Base-by-base conservation (phyloP, 2,329 filamentous ascomycete genomes). In the Fusarium proliferatum region DNA sequence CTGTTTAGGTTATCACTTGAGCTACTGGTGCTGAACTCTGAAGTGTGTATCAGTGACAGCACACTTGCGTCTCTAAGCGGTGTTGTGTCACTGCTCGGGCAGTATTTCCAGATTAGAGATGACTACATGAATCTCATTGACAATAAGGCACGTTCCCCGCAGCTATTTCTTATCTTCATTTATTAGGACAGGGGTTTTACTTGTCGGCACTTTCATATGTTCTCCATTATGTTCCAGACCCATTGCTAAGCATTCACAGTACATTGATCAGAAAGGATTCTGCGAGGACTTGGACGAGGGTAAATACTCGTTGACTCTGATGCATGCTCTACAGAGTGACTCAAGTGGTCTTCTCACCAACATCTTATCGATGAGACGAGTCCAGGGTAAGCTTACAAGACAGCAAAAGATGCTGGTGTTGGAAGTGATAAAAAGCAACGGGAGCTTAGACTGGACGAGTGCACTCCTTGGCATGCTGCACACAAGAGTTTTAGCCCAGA, bases 281-380 rank as follows among this genome's bases (percentile, higher is more conserved):
- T 67, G 60, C 1, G 64, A 67, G 7, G 64, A 67, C 2, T 9
- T 67, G 0, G 64, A 67, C 4, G 64, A 67, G 36, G 64, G 64
- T 0, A 67, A 67, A 15, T 67, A 58, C 21, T 67, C 64, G 0
- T 17, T 49, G 21, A 33, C 46, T 30, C 30, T 49, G 15, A 33
- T 49, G 15, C 46, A 49, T 33, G 46, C 46, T n/a, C 46, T 49
- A 1, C 46, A 23, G 5, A 33, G 28, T 8, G 46, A 49, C 23
- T 9, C 46, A 3, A 49, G 13, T 33, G 30, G 30, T n/a, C 21
- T 49, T n/a, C 46, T 49, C 4, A 49, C 46, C 3, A 49, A 49
- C 10, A 33, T 49, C 21, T 17, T 49, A 12, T 49, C 46, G 4
- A 49, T 49, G 28, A 33, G 46, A 12, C 28, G 6, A 17, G 15